phyloP scores from a whole-genome alignment of 805 yeast genomes.

The Saccharomycopsis capsularis region DNA sequence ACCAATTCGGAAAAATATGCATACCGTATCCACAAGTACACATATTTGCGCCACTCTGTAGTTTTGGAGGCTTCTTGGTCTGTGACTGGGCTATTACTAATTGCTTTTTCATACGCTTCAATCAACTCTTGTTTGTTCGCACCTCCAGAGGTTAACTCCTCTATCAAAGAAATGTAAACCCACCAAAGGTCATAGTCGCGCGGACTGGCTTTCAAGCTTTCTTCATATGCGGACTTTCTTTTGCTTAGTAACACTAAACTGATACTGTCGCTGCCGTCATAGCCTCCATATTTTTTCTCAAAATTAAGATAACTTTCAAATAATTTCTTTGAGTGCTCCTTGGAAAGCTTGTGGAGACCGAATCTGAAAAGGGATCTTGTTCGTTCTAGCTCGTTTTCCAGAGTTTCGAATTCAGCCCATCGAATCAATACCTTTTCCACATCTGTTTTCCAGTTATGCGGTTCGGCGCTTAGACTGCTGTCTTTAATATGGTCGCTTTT shows the following conservation, averaged over 20 bases:
- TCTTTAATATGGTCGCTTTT: constrained; percentile 22
- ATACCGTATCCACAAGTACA: constrained; percentile 63
- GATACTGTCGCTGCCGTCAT: constrained; percentile 40
- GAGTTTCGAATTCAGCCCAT: constrained; percentile 71
- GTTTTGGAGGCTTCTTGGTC: constrained; percentile 27
- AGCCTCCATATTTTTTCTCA: constrained; percentile 55
- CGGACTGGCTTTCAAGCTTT: constrained; percentile 39
- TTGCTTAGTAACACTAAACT: constrained; percentile 46
- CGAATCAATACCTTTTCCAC: constrained; percentile 25
- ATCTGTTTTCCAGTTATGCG: no score
- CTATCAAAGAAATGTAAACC: constrained; percentile 51
- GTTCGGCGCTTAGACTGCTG: no score
- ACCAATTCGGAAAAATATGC: constrained; percentile 55
- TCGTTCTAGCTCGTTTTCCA: constrained; percentile 53
- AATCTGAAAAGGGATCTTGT: constrained; percentile 50
- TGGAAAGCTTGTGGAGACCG: constrained; percentile 41
- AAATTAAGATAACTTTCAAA: constrained; percentile 45
- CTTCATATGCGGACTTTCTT: constrained; percentile 50
- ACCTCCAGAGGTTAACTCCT: constrained; percentile 29
- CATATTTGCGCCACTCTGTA: constrained; percentile 58
- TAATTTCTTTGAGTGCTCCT: constrained; percentile 30
- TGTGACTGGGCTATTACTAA: constrained; percentile 33
- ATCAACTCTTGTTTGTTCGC: constrained; percentile 28
- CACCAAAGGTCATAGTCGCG: constrained; percentile 79
- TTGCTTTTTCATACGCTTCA: constrained; percentile 39